Base-by-base conservation (phyloP, 257 asterid genomes). In the Paraleonurus japonicus region DNA sequence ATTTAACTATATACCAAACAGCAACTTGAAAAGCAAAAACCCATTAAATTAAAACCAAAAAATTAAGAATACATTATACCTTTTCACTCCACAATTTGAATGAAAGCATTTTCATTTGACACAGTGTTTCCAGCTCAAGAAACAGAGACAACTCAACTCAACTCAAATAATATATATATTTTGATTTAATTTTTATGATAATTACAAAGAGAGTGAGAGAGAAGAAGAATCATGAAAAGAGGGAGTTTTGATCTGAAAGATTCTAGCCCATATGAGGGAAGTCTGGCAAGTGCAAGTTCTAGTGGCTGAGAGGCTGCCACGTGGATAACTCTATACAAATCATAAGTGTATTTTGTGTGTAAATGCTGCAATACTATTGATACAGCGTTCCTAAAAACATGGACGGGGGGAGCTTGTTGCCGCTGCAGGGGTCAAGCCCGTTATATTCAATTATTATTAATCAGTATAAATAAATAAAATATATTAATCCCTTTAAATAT, bases 221-320 rank as follows among this genome's bases (percentile, higher is more conserved):
- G 58, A 45, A n/a, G 63, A 35, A 57, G 69, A 78, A 67, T 64
- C 53, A 48, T 13, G 30, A 55, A 53, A 2, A 33, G 4, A 12
- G 53, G 8, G 35, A 11, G 62, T 27, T 54, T 30, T 15, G 69
- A 59, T 67, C 65, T 59, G 23, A 67, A 71, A 63, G 70, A 55
- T 62, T 80, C 68, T n/a, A 47, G 10, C 32, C 45, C 61, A 30
- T 55, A 67, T 72, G 45, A 53, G 20, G n/a, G 53, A 69, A 64
- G 50, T 66, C 61, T 78, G 51, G 72, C 54, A 47, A 69, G 69
- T 76, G 45, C 59, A 27, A 48, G 54, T 51, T 27, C 63, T 54
- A 33, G 77, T 82, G 86, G 86, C 65, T 27, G 78, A 76, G 69
- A 62, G 63, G 27, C 35, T 28, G 76, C 82, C 86, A 79, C 82